Conservation (phyloP, 768 basidiomycete species). For the Sarcodon aspratus region DNA sequence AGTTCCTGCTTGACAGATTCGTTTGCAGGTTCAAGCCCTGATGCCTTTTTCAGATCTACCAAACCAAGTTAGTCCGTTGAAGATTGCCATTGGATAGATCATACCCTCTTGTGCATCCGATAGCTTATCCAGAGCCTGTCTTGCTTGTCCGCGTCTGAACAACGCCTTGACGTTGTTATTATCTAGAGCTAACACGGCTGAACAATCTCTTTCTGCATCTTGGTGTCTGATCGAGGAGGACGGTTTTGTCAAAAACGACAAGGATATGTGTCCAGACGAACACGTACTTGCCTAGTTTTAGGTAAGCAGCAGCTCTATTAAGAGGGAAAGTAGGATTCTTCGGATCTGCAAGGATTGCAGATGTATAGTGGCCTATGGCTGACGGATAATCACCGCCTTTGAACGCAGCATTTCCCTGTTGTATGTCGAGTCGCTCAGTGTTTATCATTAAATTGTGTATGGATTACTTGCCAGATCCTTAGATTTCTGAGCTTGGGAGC, state of each 20-base stretch:
- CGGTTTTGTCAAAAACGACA: background rate
- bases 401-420: constrained; percentile 81
- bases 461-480: background rate
- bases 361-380: constrained; percentile 81
- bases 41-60: background rate
- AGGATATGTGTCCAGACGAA: constrained; percentile 1
- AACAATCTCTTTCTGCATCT: constrained; percentile 78
- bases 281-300: constrained; percentile 92
- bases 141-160: constrained; percentile 70
- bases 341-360: constrained; percentile 62
- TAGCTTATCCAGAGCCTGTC: constrained; percentile 40
- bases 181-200: constrained; percentile 44
- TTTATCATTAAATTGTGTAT: background rate
- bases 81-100: constrained; percentile 7
- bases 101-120: constrained; percentile 54
- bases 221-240: constrained; percentile 35
- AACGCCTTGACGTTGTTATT: constrained; percentile 64
- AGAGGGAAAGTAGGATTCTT: constrained; percentile 69
- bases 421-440: background rate
- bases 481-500: background rate
- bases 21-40: constrained; percentile 62
- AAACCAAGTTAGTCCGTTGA: background rate
- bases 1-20: constrained; percentile 53
- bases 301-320: constrained; percentile 85
- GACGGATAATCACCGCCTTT: constrained; percentile 66